phyloP scores from a whole-genome alignment of 2,329 filamentous ascomycete genomes.

The Cryphonectria parasitica region DNA sequence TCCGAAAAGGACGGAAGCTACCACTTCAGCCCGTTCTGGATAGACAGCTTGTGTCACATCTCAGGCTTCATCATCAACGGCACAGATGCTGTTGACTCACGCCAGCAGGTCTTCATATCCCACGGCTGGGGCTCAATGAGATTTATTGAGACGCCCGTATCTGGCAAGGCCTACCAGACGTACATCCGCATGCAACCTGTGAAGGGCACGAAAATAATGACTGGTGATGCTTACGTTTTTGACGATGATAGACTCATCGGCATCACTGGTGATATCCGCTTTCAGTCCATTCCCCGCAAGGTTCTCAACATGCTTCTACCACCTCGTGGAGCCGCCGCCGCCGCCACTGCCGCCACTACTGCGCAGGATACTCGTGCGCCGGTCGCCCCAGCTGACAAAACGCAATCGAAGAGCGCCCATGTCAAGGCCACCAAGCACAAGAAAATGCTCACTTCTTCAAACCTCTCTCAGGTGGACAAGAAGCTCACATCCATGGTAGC shows the following conservation, averaged over 20 bases:
- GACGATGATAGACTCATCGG: conserved; percentile 55
- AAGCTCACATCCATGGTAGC: conserved; percentile 52
- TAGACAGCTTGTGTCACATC: conserved; percentile 62
- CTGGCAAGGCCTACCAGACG: conserved; percentile 54
- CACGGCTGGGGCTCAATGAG: conserved; percentile 62
- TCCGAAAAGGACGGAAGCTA: conserved; percentile 53
- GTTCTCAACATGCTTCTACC: conserved; percentile 70
- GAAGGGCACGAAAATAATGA: conserved; percentile 54
- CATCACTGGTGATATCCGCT: conserved; percentile 61
- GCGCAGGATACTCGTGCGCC: conserved; percentile 38
- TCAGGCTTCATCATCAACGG: conserved; percentile 66
- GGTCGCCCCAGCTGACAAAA: conserved; percentile 39
- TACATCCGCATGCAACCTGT: conserved; percentile 63
- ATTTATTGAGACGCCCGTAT: conserved; percentile 51
- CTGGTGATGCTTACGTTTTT: conserved; percentile 59
- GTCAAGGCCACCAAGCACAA: conserved; percentile 41
- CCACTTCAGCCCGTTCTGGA: conserved; percentile 62
- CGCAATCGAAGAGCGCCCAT: conserved; percentile 34
- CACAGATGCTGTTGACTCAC: conserved; percentile 58
- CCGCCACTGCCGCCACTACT: conserved; percentile 42
- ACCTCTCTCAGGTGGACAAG: conserved; percentile 54
- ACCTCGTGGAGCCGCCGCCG: conserved; percentile 53
- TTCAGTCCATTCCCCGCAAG: conserved; percentile 68
- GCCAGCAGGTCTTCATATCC: conserved; percentile 60
- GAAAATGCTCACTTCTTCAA: conserved; percentile 50